phyloP scores from a whole-genome alignment of 163 green algal genomes.

The Prototheca cutis region DNA sequence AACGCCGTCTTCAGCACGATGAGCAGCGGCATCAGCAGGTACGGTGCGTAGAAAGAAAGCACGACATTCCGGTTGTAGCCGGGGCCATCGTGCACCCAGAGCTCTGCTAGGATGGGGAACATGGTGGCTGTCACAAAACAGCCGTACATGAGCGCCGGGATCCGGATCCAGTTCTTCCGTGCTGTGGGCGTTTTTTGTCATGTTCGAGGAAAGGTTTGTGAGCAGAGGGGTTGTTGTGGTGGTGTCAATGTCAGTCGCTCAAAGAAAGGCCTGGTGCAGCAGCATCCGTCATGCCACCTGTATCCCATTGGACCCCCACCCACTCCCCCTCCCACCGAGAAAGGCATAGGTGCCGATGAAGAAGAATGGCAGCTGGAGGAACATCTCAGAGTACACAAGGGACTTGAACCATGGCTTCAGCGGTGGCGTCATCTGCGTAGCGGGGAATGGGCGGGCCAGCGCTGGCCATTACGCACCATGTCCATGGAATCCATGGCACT shows the following conservation, averaged over 20 bases:
- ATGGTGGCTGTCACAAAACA: slow-evolving; percentile 53
- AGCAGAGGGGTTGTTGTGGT: no score
- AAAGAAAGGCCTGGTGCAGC: no score
- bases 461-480: background rate
- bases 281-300: no score
- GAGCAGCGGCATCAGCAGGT: slow-evolving; percentile 44
- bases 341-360: slow-evolving; percentile 55
- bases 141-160: slow-evolving; percentile 58
- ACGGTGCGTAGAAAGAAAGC: slow-evolving; percentile 44
- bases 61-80: slow-evolving; percentile 12
- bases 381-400: slow-evolving; percentile 50
- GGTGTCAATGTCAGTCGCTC: no score
- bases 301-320: no score
- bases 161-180: slow-evolving; percentile 50
- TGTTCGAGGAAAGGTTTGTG: no score
- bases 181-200: no score
- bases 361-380: slow-evolving; percentile 73
- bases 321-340: background rate
- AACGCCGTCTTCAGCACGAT: slow-evolving; percentile 27
- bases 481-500: background rate
- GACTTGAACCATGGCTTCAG: slow-evolving; percentile 42
- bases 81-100: slow-evolving; percentile 15
- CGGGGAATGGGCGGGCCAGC: no score
- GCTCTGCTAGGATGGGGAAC: slow-evolving; percentile 55
- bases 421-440: slow-evolving; percentile 6